phyloP scores from a whole-genome alignment of 352 stramenopile genomes.

The Plasmopara viticola region DNA sequence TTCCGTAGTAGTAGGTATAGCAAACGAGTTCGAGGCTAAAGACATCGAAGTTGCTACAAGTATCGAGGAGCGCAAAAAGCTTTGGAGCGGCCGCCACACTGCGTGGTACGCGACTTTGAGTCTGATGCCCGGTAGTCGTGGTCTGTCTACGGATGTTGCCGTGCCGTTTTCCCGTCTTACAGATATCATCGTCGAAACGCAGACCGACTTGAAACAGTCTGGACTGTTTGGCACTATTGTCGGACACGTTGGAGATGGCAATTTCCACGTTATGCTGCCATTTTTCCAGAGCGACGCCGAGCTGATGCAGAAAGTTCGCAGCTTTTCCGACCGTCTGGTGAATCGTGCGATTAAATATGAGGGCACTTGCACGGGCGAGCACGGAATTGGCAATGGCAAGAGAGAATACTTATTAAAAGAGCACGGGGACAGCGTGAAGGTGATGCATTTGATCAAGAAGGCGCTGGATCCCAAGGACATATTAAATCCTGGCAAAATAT shows the following conservation, averaged over 20 bases:
- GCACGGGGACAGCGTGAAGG: conserved; percentile 85
- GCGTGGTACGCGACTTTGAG: conserved; percentile 83
- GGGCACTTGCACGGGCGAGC: conserved; percentile 97
- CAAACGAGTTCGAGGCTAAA: conserved; percentile 73
- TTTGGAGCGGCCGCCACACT: conserved; percentile 78
- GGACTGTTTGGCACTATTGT: conserved; percentile 91
- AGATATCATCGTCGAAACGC: conserved; percentile 90
- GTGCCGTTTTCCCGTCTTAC: conserved; percentile 93
- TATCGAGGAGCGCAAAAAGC: conserved; percentile 70
- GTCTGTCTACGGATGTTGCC: conserved; percentile 93
- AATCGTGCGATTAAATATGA: conserved; percentile 84
- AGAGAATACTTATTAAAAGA: conserved; percentile 88
- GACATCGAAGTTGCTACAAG: conserved; percentile 75
- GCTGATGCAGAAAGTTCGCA: conserved; percentile 81
- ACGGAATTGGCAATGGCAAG: conserved; percentile 95
- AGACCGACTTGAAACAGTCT: conserved; percentile 84
- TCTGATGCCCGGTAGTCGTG: conserved; percentile 75
- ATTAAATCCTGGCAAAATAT: conserved; percentile 97
- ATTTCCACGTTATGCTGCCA: conserved; percentile 97
- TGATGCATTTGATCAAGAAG: conserved; percentile 94
- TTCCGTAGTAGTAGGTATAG: conserved; percentile 77
- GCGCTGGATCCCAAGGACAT: conserved; percentile 93
- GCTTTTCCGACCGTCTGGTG: conserved; percentile 84
- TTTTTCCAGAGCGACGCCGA: conserved; percentile 79
- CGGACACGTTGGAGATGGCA: conserved; percentile 92